Evolutionary conservation across 441 rosid species (phyloP), one percentile per base, ranked within the genome.

Genomic region (Eutrema salsugineum): DNA sequence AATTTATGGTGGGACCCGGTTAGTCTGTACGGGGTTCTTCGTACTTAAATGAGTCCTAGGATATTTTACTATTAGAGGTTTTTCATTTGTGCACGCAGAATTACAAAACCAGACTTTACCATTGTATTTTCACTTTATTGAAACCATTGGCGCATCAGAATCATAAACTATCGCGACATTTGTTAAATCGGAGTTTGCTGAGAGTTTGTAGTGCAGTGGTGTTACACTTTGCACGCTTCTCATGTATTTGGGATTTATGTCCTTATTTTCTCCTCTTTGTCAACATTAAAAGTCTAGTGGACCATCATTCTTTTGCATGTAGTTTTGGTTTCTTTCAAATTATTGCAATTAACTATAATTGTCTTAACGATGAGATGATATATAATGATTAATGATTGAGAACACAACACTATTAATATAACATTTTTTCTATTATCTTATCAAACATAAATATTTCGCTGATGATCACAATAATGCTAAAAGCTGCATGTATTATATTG

Each of bases 1-100:
- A 27, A 1, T 4, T 20, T 5, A 4, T 53, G 10, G 47, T 54
- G 49, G 43, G 75, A 49, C 62, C 73, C 56, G 61, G 28, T n/a
- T 24, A 33, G 30, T 47, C 47, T 44, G 78, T 68, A 74, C 63
- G 79, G 69, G 69, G 44, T 78, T 67, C 70, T 12, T 17, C 40
- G 59, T 47, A 63, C 69, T 17, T 32, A 8, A 49, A 32, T 5
- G 47, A 65, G 60, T 70, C 12, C 12, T 15, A 28, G 9, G 40
- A 51, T 50, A 24, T 48, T 22, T 22, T 49, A 24, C 71, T 51
- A 11, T 24, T 28, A 1, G 5, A 54, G 59, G 15, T 9, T 36
- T 28, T 27, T 27, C 30, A 5, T 28, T 28, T 28, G 5, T 48
- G 32, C 40, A 51, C 56, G 10, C 15, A 53, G 50, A 38, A 38